phyloP scores from a whole-genome alignment of 2,329 filamentous ascomycete species.

The Aspergillus sp. region DNA sequence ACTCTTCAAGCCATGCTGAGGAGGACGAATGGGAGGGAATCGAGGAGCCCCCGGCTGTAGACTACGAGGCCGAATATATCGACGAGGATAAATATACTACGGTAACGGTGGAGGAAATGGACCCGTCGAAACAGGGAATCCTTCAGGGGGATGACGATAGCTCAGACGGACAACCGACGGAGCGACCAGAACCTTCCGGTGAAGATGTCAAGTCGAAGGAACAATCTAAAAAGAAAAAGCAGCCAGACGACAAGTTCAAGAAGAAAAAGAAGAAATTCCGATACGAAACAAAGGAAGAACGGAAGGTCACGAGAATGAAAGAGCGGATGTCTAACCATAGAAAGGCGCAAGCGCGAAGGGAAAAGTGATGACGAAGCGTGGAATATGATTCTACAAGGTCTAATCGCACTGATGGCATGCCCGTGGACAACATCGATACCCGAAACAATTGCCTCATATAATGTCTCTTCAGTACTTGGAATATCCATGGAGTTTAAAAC shows the following conservation, averaged over 20 bases:
- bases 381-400: neutral
- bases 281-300: conserved; percentile 85
- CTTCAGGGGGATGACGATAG: conserved; percentile 51
- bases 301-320: conserved; percentile 62
- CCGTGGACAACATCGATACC: neutral
- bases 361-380: conserved; percentile 23
- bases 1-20: conserved; percentile 30
- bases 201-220: conserved; percentile 27
- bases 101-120: conserved; percentile 88
- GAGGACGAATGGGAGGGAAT: conserved; percentile 67
- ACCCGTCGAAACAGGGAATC: conserved; percentile 72
- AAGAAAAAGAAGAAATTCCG: conserved; percentile 90
- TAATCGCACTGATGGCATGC: neutral
- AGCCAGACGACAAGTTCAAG: conserved; percentile 57
- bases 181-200: conserved; percentile 28
- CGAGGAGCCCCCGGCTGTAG: conserved; percentile 55
- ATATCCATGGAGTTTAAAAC: conserved; percentile 12
- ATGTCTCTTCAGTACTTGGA: conserved; percentile 15
- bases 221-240: conserved; percentile 49
- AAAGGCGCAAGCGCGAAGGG: conserved; percentile 60
- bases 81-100: conserved; percentile 96
- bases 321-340: conserved; percentile 69
- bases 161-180: conserved; percentile 24
- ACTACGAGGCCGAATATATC: conserved; percentile 90
- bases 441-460: conserved; percentile 12